Conservation (phyloP, 169 alveolate species). For the Cryptosporidium andersoni region DNA sequence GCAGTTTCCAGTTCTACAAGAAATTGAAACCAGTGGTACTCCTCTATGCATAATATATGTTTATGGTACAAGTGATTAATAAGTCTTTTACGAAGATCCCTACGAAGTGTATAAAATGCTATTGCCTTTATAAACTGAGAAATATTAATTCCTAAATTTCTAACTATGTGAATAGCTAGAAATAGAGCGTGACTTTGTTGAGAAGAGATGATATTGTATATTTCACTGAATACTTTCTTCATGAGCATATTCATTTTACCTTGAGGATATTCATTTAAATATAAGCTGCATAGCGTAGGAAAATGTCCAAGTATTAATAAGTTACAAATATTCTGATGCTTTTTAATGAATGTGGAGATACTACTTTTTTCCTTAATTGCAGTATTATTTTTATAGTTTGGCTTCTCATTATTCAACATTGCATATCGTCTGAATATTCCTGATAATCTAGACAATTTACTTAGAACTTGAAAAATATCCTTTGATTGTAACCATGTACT, state of each 20-base stretch:
- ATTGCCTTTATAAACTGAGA: slow-evolving; percentile 68
- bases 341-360: background rate
- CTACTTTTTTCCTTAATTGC: background rate
- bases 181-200: slow-evolving; percentile 77
- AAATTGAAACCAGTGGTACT: slow-evolving; percentile 67
- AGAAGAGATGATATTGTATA: slow-evolving; percentile 76
- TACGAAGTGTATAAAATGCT: slow-evolving; percentile 76
- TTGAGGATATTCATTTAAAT: background rate
- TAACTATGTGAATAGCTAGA: slow-evolving; percentile 79
- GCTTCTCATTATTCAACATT: background rate
- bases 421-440: slow-evolving; percentile 15
- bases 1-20: slow-evolving; percentile 43
- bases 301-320: slow-evolving; percentile 31
- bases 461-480: background rate
- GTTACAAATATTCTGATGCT: slow-evolving; percentile 11
- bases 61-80: slow-evolving; percentile 78
- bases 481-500: background rate
- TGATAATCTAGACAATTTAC: slow-evolving; percentile 20
- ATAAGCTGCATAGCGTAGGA: slow-evolving; percentile 30
- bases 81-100: slow-evolving; percentile 77
- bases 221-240: slow-evolving; percentile 17
- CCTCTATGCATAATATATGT: slow-evolving; percentile 51
- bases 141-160: slow-evolving; percentile 77
- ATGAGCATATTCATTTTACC: background rate
- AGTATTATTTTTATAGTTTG: background rate